Evolutionary conservation across 1,139 yeast genomes (phyloP), one percentile per base, ranked within the genome.

Genomic region (Saccharomyces hybrid): DNA sequence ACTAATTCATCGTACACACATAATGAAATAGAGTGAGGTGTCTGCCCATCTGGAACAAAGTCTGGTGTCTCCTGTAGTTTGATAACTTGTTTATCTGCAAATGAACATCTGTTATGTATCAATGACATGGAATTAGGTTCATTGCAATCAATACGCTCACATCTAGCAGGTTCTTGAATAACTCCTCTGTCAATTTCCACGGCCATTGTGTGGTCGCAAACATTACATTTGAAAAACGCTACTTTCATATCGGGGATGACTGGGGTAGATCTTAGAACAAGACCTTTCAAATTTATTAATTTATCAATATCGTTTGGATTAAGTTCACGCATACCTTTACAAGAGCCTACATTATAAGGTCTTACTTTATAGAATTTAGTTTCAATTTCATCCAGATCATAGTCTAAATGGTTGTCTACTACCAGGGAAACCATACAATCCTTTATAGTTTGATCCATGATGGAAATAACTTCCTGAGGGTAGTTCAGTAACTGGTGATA

Each of bases 211-310:
- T 93, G 98, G 63, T 88, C 95, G 75, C 99, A 93, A 26, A 95
- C 96, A 60, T 83, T 86, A 75, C 99, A 93, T 72, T 85, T 88
- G 80, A 93, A 95, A 68, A 91, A 93, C 0, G 99, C 98, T 52
- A 87, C 90, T 69, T 90, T 90, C 99, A 95, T 93, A 70, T 93
- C 99, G 12, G 99, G 99, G 53, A 93, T 89, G 52, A 95, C 84
- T 2, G 97, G 82, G 4, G 97, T 89, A 4, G 96, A 78, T 64
- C 99, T 80, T 54, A 93, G 76, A 1, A 90, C 96, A 54, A 93
- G 78, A 38, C 99, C 99, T 72, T 93, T 93, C 55, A 93, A 84
- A 55, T 90, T 81, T 14, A 95, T 95, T 57, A 93, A 77, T 67
- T 93, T 91, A 72, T 95, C 99, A 60, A 95, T 93, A 73, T 93